Evolutionary conservation across 208 protist species (phyloP), one percentile per base, ranked within the genome.

Genomic region (Angomonas ambiguus): DNA sequence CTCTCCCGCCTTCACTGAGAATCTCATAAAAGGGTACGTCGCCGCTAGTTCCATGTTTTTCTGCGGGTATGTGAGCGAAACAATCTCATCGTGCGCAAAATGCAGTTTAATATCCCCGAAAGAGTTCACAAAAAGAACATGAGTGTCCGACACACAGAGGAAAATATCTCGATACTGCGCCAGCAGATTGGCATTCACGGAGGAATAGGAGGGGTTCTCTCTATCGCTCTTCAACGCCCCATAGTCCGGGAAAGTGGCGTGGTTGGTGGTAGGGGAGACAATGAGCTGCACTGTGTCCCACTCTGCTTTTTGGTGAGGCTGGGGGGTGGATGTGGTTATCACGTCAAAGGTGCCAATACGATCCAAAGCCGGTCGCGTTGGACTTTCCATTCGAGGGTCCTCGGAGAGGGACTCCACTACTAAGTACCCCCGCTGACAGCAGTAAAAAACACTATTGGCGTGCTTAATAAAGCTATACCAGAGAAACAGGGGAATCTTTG

Each of bases 101-200:
- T 84, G 73, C 11, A 74, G 64, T 28, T 65, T 49, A 13, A 76
- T 35, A 20, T 69, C 68, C 0, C 79, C 79, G 22, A 84, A 84
- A 6, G 79, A 84, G 67, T 77, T 77, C 20, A 76, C 13, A 31
- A 79, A 84, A 10, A 84, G 51, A 16, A 84, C 28, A 56, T 76
- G 68, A n/a, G 67, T 70, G 58, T 79, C 73, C 3, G 60, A 64
- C 8, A 84, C 16, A 25, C 66, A 74, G 30, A 77, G 65, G 34
- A 80, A 84, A 55, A 70, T 63, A 38, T 84, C 71, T 22, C 35
- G 30, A 35, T 31, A 63, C 34, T 49, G 58, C 34, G 34, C 27
- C n/a, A 63, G 8, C 18, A 49, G 45, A 24, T 53, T 53, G 18
- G 45, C 45, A n/a, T n/a, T 53, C 45, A 53, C 45, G 45, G 45